Conservation (phyloP, 2,329 filamentous ascomycete genomes). For the Neocucurbitaria cava region DNA sequence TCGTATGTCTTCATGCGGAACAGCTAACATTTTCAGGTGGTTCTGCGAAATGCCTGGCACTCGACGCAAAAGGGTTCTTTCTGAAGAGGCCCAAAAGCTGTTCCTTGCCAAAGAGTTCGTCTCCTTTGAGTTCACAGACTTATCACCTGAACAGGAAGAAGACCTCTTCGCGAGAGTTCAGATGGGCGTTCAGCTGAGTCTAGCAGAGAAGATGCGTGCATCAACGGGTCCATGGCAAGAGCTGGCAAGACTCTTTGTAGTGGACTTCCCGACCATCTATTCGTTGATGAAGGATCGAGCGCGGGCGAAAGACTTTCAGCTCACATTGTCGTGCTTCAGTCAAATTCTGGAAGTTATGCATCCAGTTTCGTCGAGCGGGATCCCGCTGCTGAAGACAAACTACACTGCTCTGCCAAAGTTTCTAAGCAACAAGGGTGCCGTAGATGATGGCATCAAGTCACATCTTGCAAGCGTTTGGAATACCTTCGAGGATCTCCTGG, state of each 20-base stretch:
- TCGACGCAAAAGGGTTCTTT: conserved; percentile 41
- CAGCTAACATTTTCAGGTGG: conserved; percentile 28
- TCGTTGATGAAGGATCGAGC: conserved; percentile 35
- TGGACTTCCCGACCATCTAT: conserved; percentile 51
- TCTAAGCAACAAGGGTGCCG: conserved; percentile 30
- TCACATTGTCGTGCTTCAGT: conserved; percentile 44
- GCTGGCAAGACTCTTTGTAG: conserved; percentile 52
- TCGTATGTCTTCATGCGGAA: background rate
- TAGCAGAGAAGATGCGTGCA: conserved; percentile 57
- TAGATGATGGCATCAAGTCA: conserved; percentile 39
- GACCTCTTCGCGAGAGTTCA: conserved; percentile 59
- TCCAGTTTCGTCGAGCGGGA: conserved; percentile 28
- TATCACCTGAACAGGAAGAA: conserved; percentile 53
- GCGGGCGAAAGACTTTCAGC: conserved; percentile 43
- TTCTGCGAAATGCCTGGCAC: conserved; percentile 21
- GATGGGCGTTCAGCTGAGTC: conserved; percentile 53
- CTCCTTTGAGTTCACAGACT: conserved; percentile 52
- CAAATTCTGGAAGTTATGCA: conserved; percentile 47
- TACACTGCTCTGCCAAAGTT: conserved; percentile 29
- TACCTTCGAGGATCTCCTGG: conserved; percentile 36
- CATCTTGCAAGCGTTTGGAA: conserved; percentile 45
- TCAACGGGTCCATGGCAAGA: conserved; percentile 56
- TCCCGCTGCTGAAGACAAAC: conserved; percentile 33
- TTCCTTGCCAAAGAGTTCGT: conserved; percentile 53
- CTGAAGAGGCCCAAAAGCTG: conserved; percentile 42